Conservation (phyloP, 768 basidiomycete species). For the Pleurotus eryngii region DNA sequence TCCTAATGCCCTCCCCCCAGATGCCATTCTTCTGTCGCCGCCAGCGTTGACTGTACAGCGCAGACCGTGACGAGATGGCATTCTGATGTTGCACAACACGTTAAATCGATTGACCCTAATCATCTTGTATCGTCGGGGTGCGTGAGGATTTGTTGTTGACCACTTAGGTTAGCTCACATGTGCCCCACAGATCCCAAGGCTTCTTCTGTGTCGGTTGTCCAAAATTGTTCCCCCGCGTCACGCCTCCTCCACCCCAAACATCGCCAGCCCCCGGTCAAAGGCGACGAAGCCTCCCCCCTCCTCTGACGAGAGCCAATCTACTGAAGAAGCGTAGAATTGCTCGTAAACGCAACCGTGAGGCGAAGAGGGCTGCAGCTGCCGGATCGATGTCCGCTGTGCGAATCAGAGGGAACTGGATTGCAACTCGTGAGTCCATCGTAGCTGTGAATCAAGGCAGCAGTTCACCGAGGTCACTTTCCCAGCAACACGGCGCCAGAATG, state of each 20-base stretch:
- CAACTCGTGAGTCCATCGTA: slow-evolving; percentile 40
- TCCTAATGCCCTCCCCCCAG: slow-evolving; percentile 25
- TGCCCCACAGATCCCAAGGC: slow-evolving; percentile 40
- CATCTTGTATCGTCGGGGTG: slow-evolving; percentile 66
- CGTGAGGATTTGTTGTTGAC: slow-evolving; percentile 12
- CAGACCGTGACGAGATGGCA: slow-evolving; percentile 59
- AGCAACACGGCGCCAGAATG: slow-evolving; percentile 48
- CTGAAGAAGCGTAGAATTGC: slow-evolving; percentile 46
- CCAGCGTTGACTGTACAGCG: slow-evolving; percentile 41
- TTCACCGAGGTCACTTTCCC: slow-evolving; percentile 8
- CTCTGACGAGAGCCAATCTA: slow-evolving; percentile 43
- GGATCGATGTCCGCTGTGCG: slow-evolving; percentile 33
- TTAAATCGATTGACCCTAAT: slow-evolving; percentile 51
- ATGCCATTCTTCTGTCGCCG: slow-evolving; percentile 53
- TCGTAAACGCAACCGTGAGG: slow-evolving; percentile 41
- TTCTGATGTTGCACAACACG: slow-evolving; percentile 37
- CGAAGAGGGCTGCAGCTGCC: slow-evolving; percentile 28
- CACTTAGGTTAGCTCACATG: background rate
- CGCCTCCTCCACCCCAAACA: slow-evolving; percentile 35
- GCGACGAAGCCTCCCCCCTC: slow-evolving; percentile 31
- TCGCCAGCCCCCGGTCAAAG: slow-evolving; percentile 37
- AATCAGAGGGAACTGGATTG: slow-evolving; percentile 59
- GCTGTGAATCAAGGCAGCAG: background rate
- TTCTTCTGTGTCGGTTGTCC: slow-evolving; percentile 56
- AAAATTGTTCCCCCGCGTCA: slow-evolving; percentile 45